These are phyloP conservation scores for Coemansia sp. DNA, from an alignment of 192 early-diverging fungal species.

Conservation along the genomic window DNA sequence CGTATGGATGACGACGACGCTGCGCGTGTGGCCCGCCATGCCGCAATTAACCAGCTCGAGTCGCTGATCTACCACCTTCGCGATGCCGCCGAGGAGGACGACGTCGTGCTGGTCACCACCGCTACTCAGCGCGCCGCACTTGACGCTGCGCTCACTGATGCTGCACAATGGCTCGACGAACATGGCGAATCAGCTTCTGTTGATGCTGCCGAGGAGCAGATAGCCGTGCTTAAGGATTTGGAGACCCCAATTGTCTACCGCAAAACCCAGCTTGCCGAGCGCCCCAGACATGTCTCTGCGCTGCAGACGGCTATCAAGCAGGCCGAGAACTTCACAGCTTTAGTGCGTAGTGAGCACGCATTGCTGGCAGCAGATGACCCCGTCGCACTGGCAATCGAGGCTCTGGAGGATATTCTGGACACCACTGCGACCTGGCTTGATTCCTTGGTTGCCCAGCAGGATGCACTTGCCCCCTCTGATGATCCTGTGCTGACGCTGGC, in stretches of 20 bases:
- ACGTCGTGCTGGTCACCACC: constrained; percentile 64
- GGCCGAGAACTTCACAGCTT: constrained; percentile 46
- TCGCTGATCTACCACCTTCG: constrained; percentile 83
- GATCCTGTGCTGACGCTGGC: constrained; percentile 64
- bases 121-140: constrained; percentile 70
- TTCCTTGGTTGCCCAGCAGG: constrained; percentile 61
- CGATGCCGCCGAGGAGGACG: constrained; percentile 79
- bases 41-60: constrained; percentile 86
- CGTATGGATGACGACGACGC: constrained; percentile 75
- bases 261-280: constrained; percentile 55
- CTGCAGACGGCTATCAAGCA: constrained; percentile 52
- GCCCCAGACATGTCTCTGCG: constrained; percentile 56
- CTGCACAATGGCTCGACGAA: constrained; percentile 86
- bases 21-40: constrained; percentile 68
- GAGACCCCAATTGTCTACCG: constrained; percentile 50
- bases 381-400: constrained; percentile 30
- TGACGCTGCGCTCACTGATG: constrained; percentile 54
- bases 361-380: constrained; percentile 54
- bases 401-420: constrained; percentile 57
- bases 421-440: constrained; percentile 60
- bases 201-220: constrained; percentile 39
- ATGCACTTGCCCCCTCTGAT: constrained; percentile 54
- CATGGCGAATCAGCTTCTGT: constrained; percentile 66
- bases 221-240: constrained; percentile 49
- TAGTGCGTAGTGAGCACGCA: constrained; percentile 48